phyloP scores from a whole-genome alignment of 1,284 basidiomycete genomes.

The Polyporus tsugae region DNA sequence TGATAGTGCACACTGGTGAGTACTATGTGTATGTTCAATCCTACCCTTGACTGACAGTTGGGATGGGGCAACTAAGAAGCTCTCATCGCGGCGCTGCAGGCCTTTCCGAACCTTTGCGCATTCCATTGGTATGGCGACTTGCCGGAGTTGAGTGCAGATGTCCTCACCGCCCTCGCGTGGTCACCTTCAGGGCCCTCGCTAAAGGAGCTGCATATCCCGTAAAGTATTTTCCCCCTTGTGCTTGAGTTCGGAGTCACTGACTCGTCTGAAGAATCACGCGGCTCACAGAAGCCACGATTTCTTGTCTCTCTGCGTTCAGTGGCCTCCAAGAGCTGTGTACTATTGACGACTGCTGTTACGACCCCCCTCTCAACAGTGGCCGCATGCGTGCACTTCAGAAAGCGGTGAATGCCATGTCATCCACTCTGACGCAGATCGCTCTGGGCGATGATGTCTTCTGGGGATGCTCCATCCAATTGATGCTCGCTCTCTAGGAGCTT shows the following conservation, averaged over 20 bases:
- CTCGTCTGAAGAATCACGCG: neutral
- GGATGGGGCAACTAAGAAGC: neutral
- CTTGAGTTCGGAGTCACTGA: neutral
- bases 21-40: neutral
- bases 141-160: neutral
- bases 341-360: neutral
- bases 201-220: neutral
- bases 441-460: neutral
- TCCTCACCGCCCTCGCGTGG: neutral
- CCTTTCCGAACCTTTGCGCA: neutral
- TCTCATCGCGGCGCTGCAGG: neutral
- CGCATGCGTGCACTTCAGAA: neutral
- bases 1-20: neutral
- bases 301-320: neutral
- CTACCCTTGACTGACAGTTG: neutral
- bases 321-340: neutral
- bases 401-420: neutral
- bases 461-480: slow-evolving; percentile 2
- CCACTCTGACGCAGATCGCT: neutral
- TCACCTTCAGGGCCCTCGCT: neutral
- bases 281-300: neutral
- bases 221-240: neutral
- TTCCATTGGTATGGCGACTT: neutral
- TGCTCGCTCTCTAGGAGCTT: slow-evolving; percentile 7
- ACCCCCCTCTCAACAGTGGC: neutral